Conservation (phyloP, 345 rosid species). For the Euphorbia lathyris region DNA sequence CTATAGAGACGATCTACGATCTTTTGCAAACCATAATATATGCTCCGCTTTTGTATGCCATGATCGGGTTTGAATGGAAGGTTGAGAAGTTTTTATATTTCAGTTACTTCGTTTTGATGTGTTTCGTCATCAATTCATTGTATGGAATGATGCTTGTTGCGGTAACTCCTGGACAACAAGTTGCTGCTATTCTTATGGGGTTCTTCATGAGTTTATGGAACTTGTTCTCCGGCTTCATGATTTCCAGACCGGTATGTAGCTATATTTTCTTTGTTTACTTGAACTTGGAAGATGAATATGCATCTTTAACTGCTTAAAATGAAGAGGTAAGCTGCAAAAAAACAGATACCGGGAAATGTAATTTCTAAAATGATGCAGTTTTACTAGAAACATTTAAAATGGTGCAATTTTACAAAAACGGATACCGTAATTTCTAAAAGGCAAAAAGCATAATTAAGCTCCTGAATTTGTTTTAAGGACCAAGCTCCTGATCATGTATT, state of each 20-base stretch:
- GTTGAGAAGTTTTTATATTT: constrained; percentile 31
- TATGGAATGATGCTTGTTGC: constrained; percentile 48
- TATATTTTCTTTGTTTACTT: not conserved
- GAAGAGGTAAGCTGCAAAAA: no score
- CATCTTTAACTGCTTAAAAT: no score
- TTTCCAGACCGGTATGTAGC: constrained; percentile 31
- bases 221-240: constrained; percentile 43
- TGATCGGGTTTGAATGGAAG: constrained; percentile 41
- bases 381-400: no score
- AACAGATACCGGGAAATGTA: no score
- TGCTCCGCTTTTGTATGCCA: constrained; percentile 28
- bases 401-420: no score
- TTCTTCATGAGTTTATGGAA: constrained; percentile 46
- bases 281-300: not conserved
- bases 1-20: constrained; percentile 38
- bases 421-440: no score
- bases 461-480: no score
- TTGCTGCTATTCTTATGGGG: constrained; percentile 40
- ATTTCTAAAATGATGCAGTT: no score
- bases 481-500: no score
- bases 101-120: constrained; percentile 44
- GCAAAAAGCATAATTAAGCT: no score
- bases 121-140: constrained; percentile 41
- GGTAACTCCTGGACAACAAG: constrained; percentile 37
- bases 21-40: constrained; percentile 33